Conservation (phyloP, 768 basidiomycete genomes). For the Pilatotrama ljubarskyi region DNA sequence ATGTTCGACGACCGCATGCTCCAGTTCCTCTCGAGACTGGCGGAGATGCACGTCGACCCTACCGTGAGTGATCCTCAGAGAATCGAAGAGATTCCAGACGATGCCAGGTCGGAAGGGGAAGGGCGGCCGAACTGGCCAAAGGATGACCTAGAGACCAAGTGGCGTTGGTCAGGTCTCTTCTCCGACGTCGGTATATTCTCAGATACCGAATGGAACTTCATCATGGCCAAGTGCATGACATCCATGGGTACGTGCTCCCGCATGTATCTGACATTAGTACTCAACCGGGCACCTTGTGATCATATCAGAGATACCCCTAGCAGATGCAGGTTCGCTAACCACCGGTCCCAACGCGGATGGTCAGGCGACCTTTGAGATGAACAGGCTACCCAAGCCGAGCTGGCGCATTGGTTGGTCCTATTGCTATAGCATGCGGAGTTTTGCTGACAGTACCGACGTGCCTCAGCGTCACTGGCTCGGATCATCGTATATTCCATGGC, state of each 20-base stretch:
- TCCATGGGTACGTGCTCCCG: slow-evolving; percentile 63
- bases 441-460: neutral
- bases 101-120: slow-evolving; percentile 64
- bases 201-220: slow-evolving; percentile 77
- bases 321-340: slow-evolving; percentile 71
- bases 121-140: slow-evolving; percentile 55
- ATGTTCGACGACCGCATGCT: slow-evolving; percentile 90
- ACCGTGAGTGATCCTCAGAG: slow-evolving; percentile 71
- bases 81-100: slow-evolving; percentile 67
- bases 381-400: slow-evolving; percentile 65
- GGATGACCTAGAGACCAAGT: slow-evolving; percentile 40
- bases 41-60: slow-evolving; percentile 81
- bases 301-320: slow-evolving; percentile 67
- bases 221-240: slow-evolving; percentile 87
- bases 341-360: slow-evolving; percentile 77
- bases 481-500: slow-evolving; percentile 91
- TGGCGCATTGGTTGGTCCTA: slow-evolving; percentile 68
- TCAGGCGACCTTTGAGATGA: slow-evolving; percentile 71
- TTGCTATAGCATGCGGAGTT: neutral
- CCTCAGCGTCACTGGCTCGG: slow-evolving; percentile 71
- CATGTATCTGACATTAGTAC: neutral
- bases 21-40: slow-evolving; percentile 73
- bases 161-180: slow-evolving; percentile 52
- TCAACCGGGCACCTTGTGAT: slow-evolving; percentile 2
- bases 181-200: slow-evolving; percentile 78